Evolutionary conservation across 1,284 basidiomycete genomes (phyloP).

Genomic region (Abortiporus biennis): DNA sequence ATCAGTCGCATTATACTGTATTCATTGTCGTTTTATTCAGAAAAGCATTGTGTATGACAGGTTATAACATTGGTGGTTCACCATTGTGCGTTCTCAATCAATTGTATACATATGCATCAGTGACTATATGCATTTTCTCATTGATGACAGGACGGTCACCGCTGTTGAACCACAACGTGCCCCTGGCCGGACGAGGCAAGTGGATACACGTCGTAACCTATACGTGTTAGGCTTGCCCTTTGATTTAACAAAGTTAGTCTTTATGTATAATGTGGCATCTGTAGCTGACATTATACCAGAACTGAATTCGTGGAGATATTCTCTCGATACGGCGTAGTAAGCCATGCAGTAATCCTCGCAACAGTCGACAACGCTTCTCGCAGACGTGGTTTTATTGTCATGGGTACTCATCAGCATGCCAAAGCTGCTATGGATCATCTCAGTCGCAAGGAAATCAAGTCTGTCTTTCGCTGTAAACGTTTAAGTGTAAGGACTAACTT

Average conservation of each 20-base stretch:
- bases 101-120: conserved; percentile 13
- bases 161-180: conserved; percentile 13
- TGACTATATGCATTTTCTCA: background rate
- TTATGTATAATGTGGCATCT: background rate
- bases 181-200: conserved; percentile 22
- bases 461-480: conserved; percentile 14
- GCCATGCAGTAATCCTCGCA: conserved; percentile 71
- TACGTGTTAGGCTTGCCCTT: conserved; percentile 77
- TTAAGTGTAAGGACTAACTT: background rate
- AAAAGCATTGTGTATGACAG: conserved; percentile 62
- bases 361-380: conserved; percentile 76
- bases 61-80: conserved; percentile 51
- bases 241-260: conserved; percentile 61
- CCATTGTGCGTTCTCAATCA: conserved; percentile 38
- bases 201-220: conserved; percentile 64
- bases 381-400: conserved; percentile 73
- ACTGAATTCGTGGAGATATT: conserved; percentile 57
- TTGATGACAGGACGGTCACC: conserved; percentile 28
- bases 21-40: conserved; percentile 24
- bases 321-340: conserved; percentile 55
- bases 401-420: conserved; percentile 66
- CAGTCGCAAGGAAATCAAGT: conserved; percentile 66
- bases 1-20: no score
- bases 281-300: conserved; percentile 26
- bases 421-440: conserved; percentile 56